phyloP scores from a whole-genome alignment of 1,139 yeast genomes.

The Nakaseomyces bracarensis region DNA sequence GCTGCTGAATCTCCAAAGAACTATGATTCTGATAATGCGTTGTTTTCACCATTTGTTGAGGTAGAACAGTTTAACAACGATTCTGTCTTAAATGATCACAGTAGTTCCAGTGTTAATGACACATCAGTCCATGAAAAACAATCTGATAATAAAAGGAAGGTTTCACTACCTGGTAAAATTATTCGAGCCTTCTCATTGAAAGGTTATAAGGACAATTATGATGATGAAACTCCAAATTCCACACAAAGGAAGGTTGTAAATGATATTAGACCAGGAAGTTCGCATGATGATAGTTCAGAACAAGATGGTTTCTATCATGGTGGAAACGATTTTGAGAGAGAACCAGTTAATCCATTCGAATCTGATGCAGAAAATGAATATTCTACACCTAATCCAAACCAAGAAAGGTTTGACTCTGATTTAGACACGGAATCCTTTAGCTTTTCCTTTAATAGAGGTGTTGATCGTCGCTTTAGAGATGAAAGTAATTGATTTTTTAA shows the following conservation, averaged over 20 bases:
- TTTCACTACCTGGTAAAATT: conserved; percentile 6
- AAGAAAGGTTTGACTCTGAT: conserved; percentile 1
- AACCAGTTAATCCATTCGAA: conserved; percentile 1
- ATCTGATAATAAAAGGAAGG: not conserved
- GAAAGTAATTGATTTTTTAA: not conserved
- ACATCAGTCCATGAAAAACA: not conserved
- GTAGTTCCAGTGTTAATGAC: not conserved
- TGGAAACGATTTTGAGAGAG: conserved; percentile 5
- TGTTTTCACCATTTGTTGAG: not conserved
- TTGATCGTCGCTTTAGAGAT: conserved; percentile 1
- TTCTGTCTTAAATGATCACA: conserved; percentile 1
- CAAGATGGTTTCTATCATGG: conserved; percentile 5
- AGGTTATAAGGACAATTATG: conserved; percentile 5
- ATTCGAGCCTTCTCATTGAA: conserved; percentile 3
- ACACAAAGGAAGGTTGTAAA: not conserved
- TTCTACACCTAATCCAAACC: not conserved
- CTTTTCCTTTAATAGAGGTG: conserved; percentile 5
- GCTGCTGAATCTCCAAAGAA: not conserved
- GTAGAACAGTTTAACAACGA: not conserved
- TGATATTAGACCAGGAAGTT: not conserved
- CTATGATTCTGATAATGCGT: not conserved
- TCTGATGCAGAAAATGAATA: conserved; percentile 6
- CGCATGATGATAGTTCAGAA: not conserved
- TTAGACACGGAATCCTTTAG: conserved; percentile 4
- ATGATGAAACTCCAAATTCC: not conserved